Base-by-base conservation (phyloP, 1,284 basidiomycete genomes). In the Cutaneotrichosporon mucoides region DNA sequence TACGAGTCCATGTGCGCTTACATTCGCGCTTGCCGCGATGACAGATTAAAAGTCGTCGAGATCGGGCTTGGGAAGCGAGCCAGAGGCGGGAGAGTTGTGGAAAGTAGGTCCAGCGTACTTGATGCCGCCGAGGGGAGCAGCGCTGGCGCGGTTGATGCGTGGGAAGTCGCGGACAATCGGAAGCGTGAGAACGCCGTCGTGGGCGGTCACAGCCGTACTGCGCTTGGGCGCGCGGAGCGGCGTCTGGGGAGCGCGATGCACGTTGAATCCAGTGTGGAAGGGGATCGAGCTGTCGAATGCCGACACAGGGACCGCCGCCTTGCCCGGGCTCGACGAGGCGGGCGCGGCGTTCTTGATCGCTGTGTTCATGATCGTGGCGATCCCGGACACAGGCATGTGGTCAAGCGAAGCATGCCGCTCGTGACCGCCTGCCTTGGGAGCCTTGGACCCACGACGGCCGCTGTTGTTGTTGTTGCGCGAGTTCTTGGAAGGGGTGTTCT, bases 91-190 rank as follows among this genome's bases (percentile, higher is more conserved):
- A 8, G 74, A 74, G 62, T 76, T 76, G 63, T 78, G 76, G 63
- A 76, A 76, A 5, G 72, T 75, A 46, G 74, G 73, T 13, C 75
- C 75, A 8, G 76, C 76, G 59, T 78, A 78, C 56, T 72, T 73
- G 43, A 57, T 37, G 16, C 62, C 66, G 33, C 57, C 61, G 38
- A 55, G 33, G 3, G 44, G 15, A 33, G 34, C 33, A 9, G 45
- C n/a, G 15, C 38, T 24, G 15, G 59, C 56, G 54, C 58, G 56
- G 55, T 66, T 64, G 43, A 75, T 52, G n/a, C 75, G 64, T 1
- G 75, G 75, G 60, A 75, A 75, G 12, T 72, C 69, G 35, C 73
- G 72, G 3, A 63, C 54, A 13, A 72, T 59, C 8, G 63, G 61
- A 11, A 62, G 59, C 12, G 55, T 43, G 4, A 64, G 61, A 8